Percentiles rank a stretch among this genome's conserved stretches.
Conservation (phyloP, 1,284 basidiomycete species). For the Tilletia caries region DNA sequence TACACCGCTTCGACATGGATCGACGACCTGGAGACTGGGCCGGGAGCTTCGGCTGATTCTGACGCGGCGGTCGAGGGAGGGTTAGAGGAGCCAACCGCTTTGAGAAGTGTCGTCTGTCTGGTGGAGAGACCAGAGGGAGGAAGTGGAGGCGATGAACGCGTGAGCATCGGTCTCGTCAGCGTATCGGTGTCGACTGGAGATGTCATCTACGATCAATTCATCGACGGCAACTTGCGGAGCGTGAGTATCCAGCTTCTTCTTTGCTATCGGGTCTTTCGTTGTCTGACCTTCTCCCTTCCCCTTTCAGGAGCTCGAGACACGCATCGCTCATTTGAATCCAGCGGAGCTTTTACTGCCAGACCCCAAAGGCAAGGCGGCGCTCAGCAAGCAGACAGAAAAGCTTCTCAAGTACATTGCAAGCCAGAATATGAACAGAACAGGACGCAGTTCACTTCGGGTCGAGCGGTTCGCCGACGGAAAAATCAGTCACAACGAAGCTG, state of each 20-base stretch:
- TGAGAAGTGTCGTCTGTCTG: conserved; percentile 54
- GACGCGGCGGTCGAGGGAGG: conserved; percentile 54
- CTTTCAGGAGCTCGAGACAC: conserved; percentile 41
- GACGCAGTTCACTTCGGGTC: conserved; percentile 57
- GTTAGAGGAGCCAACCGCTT: conserved; percentile 20
- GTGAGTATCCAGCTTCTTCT: neutral
- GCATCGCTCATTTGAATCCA: conserved; percentile 60
- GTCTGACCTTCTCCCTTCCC: neutral
- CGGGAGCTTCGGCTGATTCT: conserved; percentile 68
- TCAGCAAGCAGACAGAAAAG: conserved; percentile 74
- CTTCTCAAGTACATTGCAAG: conserved; percentile 67
- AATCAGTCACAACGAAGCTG: conserved; percentile 70
- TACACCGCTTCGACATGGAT: conserved; percentile 85
- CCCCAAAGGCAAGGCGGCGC: conserved; percentile 47
- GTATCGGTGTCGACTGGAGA: conserved; percentile 84
- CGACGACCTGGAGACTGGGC: conserved; percentile 68
- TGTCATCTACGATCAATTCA: conserved; percentile 80
- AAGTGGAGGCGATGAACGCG: conserved; percentile 62
- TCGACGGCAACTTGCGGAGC: conserved; percentile 34
- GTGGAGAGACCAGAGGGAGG: conserved; percentile 65
- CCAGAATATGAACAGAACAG: conserved; percentile 12
- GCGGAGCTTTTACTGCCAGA: conserved; percentile 69
- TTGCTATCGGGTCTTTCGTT: neutral
- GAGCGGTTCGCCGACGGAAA: conserved; percentile 64
- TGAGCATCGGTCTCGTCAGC: conserved; percentile 71